Evolutionary conservation across 441 rosid genomes (phyloP).

Genomic region (Lagerstroemia fauriei): DNA sequence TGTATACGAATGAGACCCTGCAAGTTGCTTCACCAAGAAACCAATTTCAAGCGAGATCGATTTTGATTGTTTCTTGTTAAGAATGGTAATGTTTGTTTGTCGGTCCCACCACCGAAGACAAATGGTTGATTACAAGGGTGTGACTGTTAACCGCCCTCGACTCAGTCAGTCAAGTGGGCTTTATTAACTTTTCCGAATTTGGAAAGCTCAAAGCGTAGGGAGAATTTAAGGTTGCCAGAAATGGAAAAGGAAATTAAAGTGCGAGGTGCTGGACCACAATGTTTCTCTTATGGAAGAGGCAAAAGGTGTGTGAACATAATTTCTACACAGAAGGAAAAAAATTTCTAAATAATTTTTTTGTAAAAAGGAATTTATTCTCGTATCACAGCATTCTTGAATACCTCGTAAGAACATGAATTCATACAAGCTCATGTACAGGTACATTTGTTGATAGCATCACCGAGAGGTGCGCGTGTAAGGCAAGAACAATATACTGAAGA

Average conservation of each 20-base stretch:
- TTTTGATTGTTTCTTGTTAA: too few relatives aligned
- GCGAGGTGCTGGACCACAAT: neutral
- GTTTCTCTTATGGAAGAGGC: neutral
- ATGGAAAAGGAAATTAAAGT: neutral
- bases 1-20: neutral
- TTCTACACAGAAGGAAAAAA: neutral
- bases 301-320: neutral
- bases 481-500: too few relatives aligned
- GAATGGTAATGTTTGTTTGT: neutral
- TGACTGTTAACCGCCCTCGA: neutral
- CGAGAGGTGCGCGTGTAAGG: too few relatives aligned
- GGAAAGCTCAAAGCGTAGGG: neutral
- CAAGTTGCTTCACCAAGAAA: neutral
- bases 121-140: neutral
- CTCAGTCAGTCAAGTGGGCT: neutral
- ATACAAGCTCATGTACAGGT: neutral
- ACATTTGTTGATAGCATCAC: neutral
- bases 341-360: too few relatives aligned
- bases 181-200: neutral
- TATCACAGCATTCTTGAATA: too few relatives aligned
- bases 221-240: neutral
- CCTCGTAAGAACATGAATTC: neutral
- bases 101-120: neutral
- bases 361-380: too few relatives aligned
- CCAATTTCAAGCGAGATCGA: too few relatives aligned